These are phyloP conservation scores for Cyphellophora attinorum DNA, from an alignment of 2,329 filamentous ascomycete species.

Conservation along the genomic window DNA sequence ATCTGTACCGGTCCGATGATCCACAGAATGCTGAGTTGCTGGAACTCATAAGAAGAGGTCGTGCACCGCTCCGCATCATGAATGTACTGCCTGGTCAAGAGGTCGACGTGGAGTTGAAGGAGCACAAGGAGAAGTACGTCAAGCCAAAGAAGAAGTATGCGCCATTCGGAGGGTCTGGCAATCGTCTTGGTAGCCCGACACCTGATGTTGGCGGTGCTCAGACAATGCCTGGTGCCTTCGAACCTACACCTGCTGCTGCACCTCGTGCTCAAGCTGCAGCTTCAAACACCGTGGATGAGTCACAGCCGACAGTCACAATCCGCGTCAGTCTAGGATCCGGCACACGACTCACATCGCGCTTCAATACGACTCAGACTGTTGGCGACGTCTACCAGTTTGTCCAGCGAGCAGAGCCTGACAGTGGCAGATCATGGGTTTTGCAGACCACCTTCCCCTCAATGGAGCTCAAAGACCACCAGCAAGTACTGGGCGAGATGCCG, in stretches of 20 bases:
- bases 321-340: conserved; percentile 57
- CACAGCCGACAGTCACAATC: conserved; percentile 47
- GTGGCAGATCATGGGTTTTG: conserved; percentile 48
- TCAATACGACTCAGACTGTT: conserved; percentile 57
- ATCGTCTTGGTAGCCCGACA: conserved; percentile 54
- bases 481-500: conserved; percentile 34
- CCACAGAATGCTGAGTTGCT: conserved; percentile 53
- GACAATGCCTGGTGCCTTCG: conserved; percentile 16
- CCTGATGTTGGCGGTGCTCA: conserved; percentile 37
- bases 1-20: conserved; percentile 54
- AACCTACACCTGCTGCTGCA: conserved; percentile 24
- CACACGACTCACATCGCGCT: conserved; percentile 49
- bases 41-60: conserved; percentile 53
- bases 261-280: conserved; percentile 19
- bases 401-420: conserved; percentile 38
- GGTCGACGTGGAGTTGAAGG: conserved; percentile 55
- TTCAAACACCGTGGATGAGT: conserved; percentile 38
- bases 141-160: conserved; percentile 55
- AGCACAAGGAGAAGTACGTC: conserved; percentile 52
- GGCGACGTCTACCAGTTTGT: conserved; percentile 57
- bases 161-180: conserved; percentile 51
- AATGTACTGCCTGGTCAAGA: conserved; percentile 54
- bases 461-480: conserved; percentile 47
- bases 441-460: conserved; percentile 60
- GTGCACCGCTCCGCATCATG: conserved; percentile 53